phyloP scores from a whole-genome alignment of 306 rosid species.

The Cicer judaicum region DNA sequence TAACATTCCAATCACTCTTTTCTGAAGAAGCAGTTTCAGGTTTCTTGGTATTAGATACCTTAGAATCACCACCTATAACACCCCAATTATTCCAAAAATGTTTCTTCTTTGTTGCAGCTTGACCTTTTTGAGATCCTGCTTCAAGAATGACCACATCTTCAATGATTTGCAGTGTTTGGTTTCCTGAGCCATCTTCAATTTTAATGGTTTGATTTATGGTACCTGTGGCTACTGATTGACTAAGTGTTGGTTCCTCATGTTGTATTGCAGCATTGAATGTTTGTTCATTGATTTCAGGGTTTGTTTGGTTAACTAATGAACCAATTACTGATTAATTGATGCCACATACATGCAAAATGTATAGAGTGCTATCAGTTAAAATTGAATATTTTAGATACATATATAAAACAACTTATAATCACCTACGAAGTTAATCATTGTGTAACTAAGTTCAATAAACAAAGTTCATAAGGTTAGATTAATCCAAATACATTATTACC shows the following conservation, averaged over 20 bases:
- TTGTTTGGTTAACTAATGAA: neutral
- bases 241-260: slow-evolving; percentile 3
- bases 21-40: neutral
- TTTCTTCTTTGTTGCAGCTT: slow-evolving; percentile 27
- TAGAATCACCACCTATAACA: slow-evolving; percentile 1
- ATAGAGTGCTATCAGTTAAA: no score
- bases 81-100: slow-evolving; percentile 36
- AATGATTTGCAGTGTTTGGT: neutral
- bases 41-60: neutral
- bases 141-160: neutral
- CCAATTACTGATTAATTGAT: neutral
- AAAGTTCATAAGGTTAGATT: neutral
- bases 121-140: neutral
- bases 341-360: neutral
- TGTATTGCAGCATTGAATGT: neutral
- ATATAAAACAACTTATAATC: no score
- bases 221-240: neutral
- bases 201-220: neutral
- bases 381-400: no score
- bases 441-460: neutral
- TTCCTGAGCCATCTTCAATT: slow-evolving; percentile 28
- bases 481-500: slow-evolving; percentile 47
- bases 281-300: neutral
- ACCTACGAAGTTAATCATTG: no score
- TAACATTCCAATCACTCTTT: slow-evolving; percentile 28